Evolutionary conservation across 345 rosid species (phyloP).

Genomic region (Populus pruinosa): DNA sequence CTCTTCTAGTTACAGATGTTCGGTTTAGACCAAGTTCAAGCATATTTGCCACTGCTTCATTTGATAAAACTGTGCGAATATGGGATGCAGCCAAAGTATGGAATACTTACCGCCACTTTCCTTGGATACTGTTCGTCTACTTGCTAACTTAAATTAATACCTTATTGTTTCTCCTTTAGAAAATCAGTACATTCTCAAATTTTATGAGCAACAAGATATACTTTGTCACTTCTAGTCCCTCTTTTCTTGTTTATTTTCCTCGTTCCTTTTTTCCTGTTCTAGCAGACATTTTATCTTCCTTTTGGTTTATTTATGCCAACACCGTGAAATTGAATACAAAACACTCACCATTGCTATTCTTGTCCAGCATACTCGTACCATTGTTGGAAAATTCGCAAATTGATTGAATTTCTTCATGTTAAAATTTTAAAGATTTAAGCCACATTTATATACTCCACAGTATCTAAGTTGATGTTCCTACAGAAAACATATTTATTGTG

Average conservation of each 20-base stretch:
- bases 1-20: constrained; percentile 30
- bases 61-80: constrained; percentile 32
- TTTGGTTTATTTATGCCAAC: not conserved
- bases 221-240: not conserved
- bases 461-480: not conserved
- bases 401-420: not conserved
- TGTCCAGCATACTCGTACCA: not conserved
- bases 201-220: not conserved
- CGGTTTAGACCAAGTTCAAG: constrained; percentile 32
- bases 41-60: constrained; percentile 33
- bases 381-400: not conserved
- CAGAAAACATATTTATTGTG: not conserved
- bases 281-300: not conserved
- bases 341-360: not conserved
- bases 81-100: constrained; percentile 37
- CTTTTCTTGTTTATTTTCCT: not conserved
- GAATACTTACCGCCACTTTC: not conserved
- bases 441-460: not conserved
- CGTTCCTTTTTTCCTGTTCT: not conserved
- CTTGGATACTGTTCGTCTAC: not conserved
- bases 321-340: not conserved
- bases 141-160: not conserved
- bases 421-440: not conserved
- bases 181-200: not conserved
- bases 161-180: not conserved